phyloP scores from a whole-genome alignment of 2,329 filamentous ascomycete genomes.

The Penicillium sp. region DNA sequence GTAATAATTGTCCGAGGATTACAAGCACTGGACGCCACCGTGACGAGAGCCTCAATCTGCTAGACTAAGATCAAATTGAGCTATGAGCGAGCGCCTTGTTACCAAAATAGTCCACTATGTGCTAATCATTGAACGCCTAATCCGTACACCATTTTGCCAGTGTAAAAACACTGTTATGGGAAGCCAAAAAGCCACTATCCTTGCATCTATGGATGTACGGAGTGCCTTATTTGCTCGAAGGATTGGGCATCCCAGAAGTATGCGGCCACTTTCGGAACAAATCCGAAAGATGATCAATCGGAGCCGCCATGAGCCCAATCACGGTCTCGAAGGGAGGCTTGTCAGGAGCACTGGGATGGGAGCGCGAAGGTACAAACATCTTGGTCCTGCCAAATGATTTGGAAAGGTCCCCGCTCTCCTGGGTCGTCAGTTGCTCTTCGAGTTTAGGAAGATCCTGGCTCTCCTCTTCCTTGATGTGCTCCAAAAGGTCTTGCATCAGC shows the following conservation, averaged over 20 bases:
- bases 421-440: constrained; percentile 39
- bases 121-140: too few relatives aligned
- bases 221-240: constrained; percentile 9
- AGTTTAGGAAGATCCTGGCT: constrained; percentile 48
- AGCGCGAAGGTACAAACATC: constrained; percentile 51
- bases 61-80: too few relatives aligned
- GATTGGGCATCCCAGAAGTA: constrained; percentile 28
- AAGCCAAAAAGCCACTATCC: too few relatives aligned
- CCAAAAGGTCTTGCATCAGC: constrained; percentile 42
- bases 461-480: constrained; percentile 54
- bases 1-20: too few relatives aligned
- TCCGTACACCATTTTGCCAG: too few relatives aligned
- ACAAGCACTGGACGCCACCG: too few relatives aligned
- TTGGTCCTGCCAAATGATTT: constrained; percentile 52
- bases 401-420: constrained; percentile 36
- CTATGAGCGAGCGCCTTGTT: too few relatives aligned
- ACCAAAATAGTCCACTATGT: too few relatives aligned
- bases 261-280: constrained; percentile 49
- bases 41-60: too few relatives aligned
- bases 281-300: constrained; percentile 56
- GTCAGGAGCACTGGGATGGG: constrained; percentile 50
- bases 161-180: too few relatives aligned
- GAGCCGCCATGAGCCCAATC: constrained; percentile 53
- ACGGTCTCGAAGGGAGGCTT: constrained; percentile 56
- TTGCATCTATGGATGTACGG: too few relatives aligned